These are phyloP conservation scores for Leishmania tropica DNA, from an alignment of 208 protist genomes.

Conservation along the genomic window DNA sequence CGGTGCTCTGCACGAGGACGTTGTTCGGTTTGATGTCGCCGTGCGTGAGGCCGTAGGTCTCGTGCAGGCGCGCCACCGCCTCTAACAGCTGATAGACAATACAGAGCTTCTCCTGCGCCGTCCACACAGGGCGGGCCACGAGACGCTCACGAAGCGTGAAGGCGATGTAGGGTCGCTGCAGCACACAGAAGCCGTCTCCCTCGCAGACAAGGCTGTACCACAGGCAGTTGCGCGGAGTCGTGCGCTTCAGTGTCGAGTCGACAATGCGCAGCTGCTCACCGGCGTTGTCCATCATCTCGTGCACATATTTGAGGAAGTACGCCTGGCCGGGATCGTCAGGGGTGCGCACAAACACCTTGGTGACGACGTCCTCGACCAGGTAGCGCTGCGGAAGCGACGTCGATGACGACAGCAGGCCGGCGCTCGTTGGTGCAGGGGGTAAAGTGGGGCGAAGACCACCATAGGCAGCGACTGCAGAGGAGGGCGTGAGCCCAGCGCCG, in stretches of 20 bases:
- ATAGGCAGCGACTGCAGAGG: neutral
- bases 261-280: conserved; percentile 42
- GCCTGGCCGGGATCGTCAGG: conserved; percentile 39
- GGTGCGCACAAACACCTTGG: conserved; percentile 75
- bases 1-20: conserved; percentile 69
- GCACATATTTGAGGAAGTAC: conserved; percentile 44
- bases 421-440: neutral
- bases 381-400: conserved; percentile 4
- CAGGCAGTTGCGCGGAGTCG: conserved; percentile 18
- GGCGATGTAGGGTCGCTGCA: conserved; percentile 76
- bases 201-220: conserved; percentile 32
- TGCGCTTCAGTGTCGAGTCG: conserved; percentile 27
- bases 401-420: neutral
- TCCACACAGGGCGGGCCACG: conserved; percentile 61
- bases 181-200: conserved; percentile 50
- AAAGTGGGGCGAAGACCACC: neutral
- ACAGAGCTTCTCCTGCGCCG: conserved; percentile 51
- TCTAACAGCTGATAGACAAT: conserved; percentile 72
- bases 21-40: conserved; percentile 92
- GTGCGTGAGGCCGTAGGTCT: conserved; percentile 74
- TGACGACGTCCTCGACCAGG: conserved; percentile 52
- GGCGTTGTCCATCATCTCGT: conserved; percentile 32
- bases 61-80: conserved; percentile 75
- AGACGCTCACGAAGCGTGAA: conserved; percentile 82
- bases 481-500: neutral